Conservation (phyloP, 1,139 yeast species). For the Blastobotrys ciferrii region DNA sequence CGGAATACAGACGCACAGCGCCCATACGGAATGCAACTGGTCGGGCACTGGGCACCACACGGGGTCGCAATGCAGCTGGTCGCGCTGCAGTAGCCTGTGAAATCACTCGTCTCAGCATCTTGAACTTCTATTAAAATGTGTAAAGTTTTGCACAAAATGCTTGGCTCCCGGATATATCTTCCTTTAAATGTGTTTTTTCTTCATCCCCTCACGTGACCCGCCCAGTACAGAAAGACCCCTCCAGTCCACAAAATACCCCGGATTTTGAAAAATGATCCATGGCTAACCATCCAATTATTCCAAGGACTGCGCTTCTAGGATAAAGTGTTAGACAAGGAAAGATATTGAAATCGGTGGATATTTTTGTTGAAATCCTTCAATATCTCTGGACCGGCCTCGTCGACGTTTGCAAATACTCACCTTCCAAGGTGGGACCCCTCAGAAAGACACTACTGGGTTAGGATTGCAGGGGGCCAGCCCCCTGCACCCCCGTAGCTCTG, state of each 20-base stretch:
- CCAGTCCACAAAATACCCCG: neutral
- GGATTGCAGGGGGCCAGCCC: too few relatives aligned
- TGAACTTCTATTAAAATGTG: neutral
- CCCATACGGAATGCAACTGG: conserved; percentile 5
- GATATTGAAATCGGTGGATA: too few relatives aligned
- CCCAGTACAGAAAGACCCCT: neutral
- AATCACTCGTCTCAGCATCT: conserved; percentile 12
- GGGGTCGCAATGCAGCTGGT: conserved; percentile 9
- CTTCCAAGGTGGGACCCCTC: too few relatives aligned
- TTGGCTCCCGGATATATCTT: neutral
- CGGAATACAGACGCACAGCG: conserved; percentile 22
- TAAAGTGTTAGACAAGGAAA: too few relatives aligned
- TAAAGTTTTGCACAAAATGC: neutral
- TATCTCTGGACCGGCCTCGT: too few relatives aligned
- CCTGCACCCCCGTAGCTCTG: too few relatives aligned
- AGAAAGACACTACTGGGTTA: too few relatives aligned
- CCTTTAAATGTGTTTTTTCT: neutral
- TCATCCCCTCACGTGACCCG: neutral
- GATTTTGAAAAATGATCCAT: neutral
- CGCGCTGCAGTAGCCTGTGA: conserved; percentile 7
- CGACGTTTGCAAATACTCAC: too few relatives aligned
- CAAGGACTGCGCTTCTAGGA: too few relatives aligned
- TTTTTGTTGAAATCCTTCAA: too few relatives aligned
- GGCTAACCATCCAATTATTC: conserved; percentile 1
- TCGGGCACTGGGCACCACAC: neutral